Evolutionary conservation across 768 basidiomycete species (phyloP).

Genomic region (Chalciporus sphaerocephalus): DNA sequence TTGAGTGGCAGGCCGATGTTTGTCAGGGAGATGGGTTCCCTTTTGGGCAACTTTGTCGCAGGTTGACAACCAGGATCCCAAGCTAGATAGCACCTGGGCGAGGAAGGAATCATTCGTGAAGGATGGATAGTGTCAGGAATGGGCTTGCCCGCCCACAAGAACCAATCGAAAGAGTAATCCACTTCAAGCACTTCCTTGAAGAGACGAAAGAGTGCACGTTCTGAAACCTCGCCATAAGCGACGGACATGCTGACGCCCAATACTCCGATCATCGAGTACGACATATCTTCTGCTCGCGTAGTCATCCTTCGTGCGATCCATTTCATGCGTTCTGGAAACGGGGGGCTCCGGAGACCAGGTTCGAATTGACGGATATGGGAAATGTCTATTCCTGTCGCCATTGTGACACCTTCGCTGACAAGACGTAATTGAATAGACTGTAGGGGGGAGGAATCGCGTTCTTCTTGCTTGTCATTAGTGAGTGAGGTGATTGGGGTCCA

Average conservation of each 20-base stretch:
- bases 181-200: too few relatives aligned
- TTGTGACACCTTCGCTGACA: neutral
- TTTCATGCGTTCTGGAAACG: neutral
- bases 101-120: too few relatives aligned
- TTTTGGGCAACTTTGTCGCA: too few relatives aligned
- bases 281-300: slow-evolving; percentile 11
- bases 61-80: too few relatives aligned
- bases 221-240: slow-evolving; percentile 12
- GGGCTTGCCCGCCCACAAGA: too few relatives aligned
- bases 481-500: neutral
- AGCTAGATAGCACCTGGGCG: too few relatives aligned
- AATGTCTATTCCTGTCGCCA: neutral
- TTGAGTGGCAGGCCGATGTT: neutral
- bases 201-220: slow-evolving; percentile 13
- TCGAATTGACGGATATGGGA: neutral
- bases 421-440: neutral
- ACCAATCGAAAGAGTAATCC: too few relatives aligned
- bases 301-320: slow-evolving; percentile 15
- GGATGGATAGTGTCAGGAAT: too few relatives aligned
- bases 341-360: neutral
- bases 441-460: neutral
- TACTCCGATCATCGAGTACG: slow-evolving; percentile 15
- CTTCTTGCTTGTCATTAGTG: neutral
- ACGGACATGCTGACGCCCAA: slow-evolving; percentile 9
- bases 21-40: neutral